phyloP scores from a whole-genome alignment of 2,329 filamentous ascomycete genomes.

The Echinosphaeria canescens region DNA sequence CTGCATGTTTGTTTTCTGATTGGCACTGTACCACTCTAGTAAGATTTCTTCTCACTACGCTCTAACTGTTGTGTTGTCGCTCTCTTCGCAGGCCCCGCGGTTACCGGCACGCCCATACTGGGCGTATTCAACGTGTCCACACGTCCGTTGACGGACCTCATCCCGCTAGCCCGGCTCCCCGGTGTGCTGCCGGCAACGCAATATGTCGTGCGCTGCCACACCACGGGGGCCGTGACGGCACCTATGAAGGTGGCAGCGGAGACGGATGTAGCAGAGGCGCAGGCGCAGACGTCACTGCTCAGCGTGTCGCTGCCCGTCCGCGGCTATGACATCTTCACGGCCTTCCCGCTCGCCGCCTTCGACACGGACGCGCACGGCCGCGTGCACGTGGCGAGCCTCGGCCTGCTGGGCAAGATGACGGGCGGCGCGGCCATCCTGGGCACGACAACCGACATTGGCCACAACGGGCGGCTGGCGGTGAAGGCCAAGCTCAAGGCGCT shows the following conservation, averaged over 20 bases:
- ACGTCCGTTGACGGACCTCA: slow-evolving; percentile 39
- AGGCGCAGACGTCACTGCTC: slow-evolving; percentile 26
- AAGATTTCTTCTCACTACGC: too few relatives aligned
- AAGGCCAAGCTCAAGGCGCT: slow-evolving; percentile 59
- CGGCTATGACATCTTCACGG: slow-evolving; percentile 66
- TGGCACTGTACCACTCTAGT: too few relatives aligned
- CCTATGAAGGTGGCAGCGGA: too few relatives aligned
- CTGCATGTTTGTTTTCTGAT: too few relatives aligned
- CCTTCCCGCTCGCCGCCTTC: slow-evolving; percentile 43
- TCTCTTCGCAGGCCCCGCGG: slow-evolving; percentile 22
- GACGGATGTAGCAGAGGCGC: too few relatives aligned
- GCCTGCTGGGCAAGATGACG: slow-evolving; percentile 75
- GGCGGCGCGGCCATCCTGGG: slow-evolving; percentile 57
- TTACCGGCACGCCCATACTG: slow-evolving; percentile 53
- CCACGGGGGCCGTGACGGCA: slow-evolving; percentile 35
- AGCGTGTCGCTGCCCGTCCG: slow-evolving; percentile 37
- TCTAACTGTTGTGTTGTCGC: too few relatives aligned
- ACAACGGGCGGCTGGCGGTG: slow-evolving; percentile 39
- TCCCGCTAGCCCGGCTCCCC: slow-evolving; percentile 51
- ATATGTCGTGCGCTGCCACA: slow-evolving; percentile 59
- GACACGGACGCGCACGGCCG: slow-evolving; percentile 15
- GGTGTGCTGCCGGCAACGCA: slow-evolving; percentile 33
- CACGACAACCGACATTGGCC: slow-evolving; percentile 30
- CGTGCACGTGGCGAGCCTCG: slow-evolving; percentile 45
- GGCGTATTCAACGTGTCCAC: slow-evolving; percentile 68